Evolutionary conservation across 2,329 filamentous ascomycete genomes (phyloP), one percentile per base, ranked within the genome.

Genomic region (Fusarium armeniacum): DNA sequence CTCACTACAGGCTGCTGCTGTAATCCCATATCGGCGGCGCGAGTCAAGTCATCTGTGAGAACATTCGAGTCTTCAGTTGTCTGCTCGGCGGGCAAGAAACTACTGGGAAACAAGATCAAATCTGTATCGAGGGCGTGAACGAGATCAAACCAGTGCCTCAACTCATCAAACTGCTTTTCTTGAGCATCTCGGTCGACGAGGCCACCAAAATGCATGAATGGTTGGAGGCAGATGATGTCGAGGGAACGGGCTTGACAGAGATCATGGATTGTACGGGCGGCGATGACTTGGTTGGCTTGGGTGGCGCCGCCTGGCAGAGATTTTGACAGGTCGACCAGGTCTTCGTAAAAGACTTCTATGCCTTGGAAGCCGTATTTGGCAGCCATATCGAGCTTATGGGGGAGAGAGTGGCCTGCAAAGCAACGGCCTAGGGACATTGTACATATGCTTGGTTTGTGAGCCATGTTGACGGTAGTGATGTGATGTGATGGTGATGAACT

Each of bases 151-250:
- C 92, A 95, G 24, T 90, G 81, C 13, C 85, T 81, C 24, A 95
- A 84, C 70, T 93, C 86, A 20, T 86, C 81, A 32, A 94, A 79
- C 6, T 89, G 83, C 28, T 82, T 78, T 2, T 79, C 78, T 73
- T 92, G 90, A 62, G 86, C 82, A 18, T 78, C 72, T 12, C 90
- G 83, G 78, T 93, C 88, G 8, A 89, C 64, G 0, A 94, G 83
- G 2, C 92, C 93, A 70, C 94, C 93, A 79, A 91, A 94, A 79
- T 93, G 88, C 81, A 87, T 86, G 76, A 95, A 94, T 0, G 93
- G 93, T 75, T 93, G 92, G 1, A 94, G 84, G 65, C 88, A 90
- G 70, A 93, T 83, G 70, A 93, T 70, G 15, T 64, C 35, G 6
- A 93, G 83, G 33, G 76, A 78, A 28, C 87, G 83, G 4, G 82